These are phyloP conservation scores for Suillus occidentalis DNA, from an alignment of 768 basidiomycete species.

Conservation along the genomic window DNA sequence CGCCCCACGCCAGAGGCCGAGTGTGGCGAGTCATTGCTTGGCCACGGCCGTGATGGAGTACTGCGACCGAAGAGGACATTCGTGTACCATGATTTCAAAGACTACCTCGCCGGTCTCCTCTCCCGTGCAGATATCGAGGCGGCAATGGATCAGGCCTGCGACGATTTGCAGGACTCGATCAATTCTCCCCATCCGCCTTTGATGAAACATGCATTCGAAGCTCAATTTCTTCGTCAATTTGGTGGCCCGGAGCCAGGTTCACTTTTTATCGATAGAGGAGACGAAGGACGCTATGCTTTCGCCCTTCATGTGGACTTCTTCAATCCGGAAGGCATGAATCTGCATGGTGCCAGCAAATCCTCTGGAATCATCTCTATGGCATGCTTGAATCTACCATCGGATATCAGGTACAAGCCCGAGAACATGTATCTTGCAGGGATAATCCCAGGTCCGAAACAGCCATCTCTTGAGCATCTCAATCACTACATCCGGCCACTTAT, in stretches of 20 bases:
- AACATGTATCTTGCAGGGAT: neutral
- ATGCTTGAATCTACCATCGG: neutral
- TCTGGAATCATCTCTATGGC: neutral
- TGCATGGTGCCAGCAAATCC: neutral
- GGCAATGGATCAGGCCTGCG: neutral
- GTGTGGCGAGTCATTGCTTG: slow-evolving; percentile 1
- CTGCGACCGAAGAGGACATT: slow-evolving; percentile 3
- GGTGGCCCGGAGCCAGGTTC: neutral
- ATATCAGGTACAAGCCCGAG: neutral
- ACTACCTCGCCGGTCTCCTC: slow-evolving; percentile 3
- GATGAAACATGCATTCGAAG: slow-evolving; percentile 6
- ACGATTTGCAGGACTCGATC: neutral
- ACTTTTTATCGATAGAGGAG: slow-evolving; percentile 16
- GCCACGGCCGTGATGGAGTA: neutral
- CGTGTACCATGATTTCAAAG: slow-evolving; percentile 6
- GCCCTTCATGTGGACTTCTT: slow-evolving; percentile 16
- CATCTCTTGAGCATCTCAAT: slow-evolving; percentile 7
- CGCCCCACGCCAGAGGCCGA: neutral
- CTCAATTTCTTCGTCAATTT: slow-evolving; percentile 19
- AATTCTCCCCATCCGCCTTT: slow-evolving; percentile 2
- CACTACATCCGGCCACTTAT: slow-evolving; percentile 13
- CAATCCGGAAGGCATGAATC: neutral
- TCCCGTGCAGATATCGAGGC: neutral
- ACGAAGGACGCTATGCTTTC: slow-evolving; percentile 8
- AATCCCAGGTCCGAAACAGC: neutral